These are phyloP conservation scores for Penicillium sumatraense DNA, from an alignment of 2,329 filamentous ascomycete species.

Conservation along the genomic window DNA sequence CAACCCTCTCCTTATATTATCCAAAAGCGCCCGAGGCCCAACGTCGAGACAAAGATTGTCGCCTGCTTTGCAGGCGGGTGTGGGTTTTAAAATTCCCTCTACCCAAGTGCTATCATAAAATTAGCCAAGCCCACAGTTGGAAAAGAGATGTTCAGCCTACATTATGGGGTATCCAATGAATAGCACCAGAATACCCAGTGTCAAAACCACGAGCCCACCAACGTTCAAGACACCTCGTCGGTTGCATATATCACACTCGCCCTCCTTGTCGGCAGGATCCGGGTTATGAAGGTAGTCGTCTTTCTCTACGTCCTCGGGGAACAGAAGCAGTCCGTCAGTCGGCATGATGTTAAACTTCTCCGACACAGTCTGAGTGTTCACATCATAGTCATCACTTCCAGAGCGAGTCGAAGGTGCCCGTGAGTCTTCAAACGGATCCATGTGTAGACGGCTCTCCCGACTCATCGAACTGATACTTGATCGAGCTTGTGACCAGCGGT, in stretches of 20 bases:
- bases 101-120: slow-evolving; percentile 59
- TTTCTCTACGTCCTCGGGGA: slow-evolving; percentile 74
- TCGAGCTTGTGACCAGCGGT: slow-evolving; percentile 61
- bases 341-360: slow-evolving; percentile 76
- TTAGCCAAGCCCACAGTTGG: not conserved
- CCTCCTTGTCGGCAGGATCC: slow-evolving; percentile 64
- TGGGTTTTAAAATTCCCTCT: slow-evolving; percentile 45
- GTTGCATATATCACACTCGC: slow-evolving; percentile 68
- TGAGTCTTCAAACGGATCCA: slow-evolving; percentile 66
- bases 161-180: slow-evolving; percentile 73
- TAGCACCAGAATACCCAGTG: slow-evolving; percentile 64
- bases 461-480: slow-evolving; percentile 66
- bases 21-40: slow-evolving; percentile 56
- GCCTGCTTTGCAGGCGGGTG: slow-evolving; percentile 36
- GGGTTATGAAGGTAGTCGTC: slow-evolving; percentile 75
- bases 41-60: slow-evolving; percentile 56
- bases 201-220: slow-evolving; percentile 64
- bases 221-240: slow-evolving; percentile 67
- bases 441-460: slow-evolving; percentile 44
- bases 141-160: slow-evolving; percentile 53
- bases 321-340: slow-evolving; percentile 68
- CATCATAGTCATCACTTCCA: slow-evolving; percentile 66
- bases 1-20: slow-evolving; percentile 64
- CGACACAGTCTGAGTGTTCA: slow-evolving; percentile 74
- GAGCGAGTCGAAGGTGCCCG: slow-evolving; percentile 63